Percentiles rank a stretch among this genome's conserved stretches.
Evolutionary conservation across 257 asterid species (phyloP).

Genomic region (Mentha longifolia): DNA sequence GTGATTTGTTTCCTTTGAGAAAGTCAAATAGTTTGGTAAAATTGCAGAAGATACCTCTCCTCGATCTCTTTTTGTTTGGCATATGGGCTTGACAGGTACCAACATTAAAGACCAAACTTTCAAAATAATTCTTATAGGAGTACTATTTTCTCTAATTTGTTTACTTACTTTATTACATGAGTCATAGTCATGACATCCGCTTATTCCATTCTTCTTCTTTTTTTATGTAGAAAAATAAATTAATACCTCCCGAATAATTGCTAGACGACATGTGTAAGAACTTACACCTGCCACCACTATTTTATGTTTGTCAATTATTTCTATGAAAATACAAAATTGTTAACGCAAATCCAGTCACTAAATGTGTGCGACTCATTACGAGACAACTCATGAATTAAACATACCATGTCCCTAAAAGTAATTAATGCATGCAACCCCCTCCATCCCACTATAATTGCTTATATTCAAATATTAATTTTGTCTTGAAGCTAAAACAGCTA

Average conservation of each 20-base stretch:
- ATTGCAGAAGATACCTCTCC: conserved; percentile 5
- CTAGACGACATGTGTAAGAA: conserved; percentile 15
- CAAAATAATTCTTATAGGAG: too few species aligned
- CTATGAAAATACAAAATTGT: neutral
- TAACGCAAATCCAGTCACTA: neutral
- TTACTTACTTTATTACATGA: conserved; percentile 21
- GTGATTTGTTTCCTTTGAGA: too few species aligned
- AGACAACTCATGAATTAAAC: conserved; percentile 24
- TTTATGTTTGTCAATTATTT: too few species aligned
- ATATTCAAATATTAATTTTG: too few species aligned
- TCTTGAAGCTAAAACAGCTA: too few species aligned
- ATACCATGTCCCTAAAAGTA: neutral
- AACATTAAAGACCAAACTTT: conserved; percentile 23
- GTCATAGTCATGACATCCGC: neutral
- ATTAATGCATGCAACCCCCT: neutral
- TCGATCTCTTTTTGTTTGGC: neutral
- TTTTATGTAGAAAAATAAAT: too few species aligned
- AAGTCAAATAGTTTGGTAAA: conserved; percentile 14
- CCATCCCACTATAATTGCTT: neutral
- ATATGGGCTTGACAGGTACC: conserved; percentile 24
- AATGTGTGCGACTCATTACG: conserved; percentile 12
- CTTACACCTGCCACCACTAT: conserved; percentile 20
- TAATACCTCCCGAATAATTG: conserved; percentile 23
- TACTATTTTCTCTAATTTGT: too few species aligned
- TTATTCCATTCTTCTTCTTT: too few species aligned